Percentiles rank a stretch among this genome's conserved stretches.
Evolutionary conservation across 345 rosid genomes (phyloP).

Genomic region (Pseudoturritis turrita): DNA sequence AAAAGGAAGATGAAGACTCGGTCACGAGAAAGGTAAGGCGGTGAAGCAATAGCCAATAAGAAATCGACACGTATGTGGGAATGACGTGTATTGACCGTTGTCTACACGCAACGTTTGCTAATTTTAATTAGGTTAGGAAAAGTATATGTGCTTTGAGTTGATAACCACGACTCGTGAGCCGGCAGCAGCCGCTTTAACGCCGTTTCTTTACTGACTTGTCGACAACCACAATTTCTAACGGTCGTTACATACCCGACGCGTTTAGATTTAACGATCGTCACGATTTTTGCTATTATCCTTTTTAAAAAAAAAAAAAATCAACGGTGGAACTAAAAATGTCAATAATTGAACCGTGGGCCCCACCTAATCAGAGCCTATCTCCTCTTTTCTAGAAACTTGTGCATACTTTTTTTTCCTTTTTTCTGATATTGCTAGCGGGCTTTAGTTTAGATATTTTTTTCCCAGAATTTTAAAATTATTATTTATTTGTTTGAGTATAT

Average conservation of each 20-base stretch:
- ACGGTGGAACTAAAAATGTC: not conserved
- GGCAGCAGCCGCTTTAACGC: not conserved
- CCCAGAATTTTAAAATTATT: too few species aligned
- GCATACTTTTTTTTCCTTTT: not conserved
- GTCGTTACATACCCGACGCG: constrained; percentile 5
- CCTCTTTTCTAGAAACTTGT: not conserved
- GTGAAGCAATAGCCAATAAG: not conserved
- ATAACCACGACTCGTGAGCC: constrained; percentile 19
- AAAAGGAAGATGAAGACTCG: constrained; percentile 1
- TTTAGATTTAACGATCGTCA: constrained; percentile 6
- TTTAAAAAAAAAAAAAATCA: too few species aligned
- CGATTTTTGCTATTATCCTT: not conserved
- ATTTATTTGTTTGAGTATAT: too few species aligned
- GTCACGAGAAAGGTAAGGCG: constrained; percentile 26
- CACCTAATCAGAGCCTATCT: not conserved
- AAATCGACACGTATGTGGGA: not conserved
- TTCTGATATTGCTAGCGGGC: not conserved
- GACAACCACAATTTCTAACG: constrained; percentile 9
- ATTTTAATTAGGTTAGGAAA: not conserved
- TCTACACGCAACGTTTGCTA: constrained; percentile 7
- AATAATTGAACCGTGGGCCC: constrained; percentile 8
- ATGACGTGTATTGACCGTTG: constrained; percentile 18
- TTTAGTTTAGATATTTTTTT: too few species aligned
- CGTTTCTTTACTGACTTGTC: not conserved
- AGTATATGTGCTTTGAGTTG: constrained; percentile 22